Base-by-base conservation (phyloP, 768 basidiomycete genomes). In the Dacryopinax spathularia region DNA sequence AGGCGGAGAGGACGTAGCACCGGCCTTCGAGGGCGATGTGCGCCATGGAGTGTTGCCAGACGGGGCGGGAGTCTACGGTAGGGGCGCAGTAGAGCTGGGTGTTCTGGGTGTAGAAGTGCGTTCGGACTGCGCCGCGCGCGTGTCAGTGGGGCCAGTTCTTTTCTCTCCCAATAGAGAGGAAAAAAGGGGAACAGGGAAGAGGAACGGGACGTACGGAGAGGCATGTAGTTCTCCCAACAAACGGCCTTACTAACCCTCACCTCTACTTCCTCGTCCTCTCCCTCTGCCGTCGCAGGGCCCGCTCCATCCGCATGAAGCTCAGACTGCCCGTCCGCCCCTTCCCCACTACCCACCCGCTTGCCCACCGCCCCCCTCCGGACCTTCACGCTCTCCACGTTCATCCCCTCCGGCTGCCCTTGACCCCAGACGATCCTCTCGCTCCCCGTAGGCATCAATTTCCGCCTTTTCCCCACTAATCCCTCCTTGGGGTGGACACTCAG, bases 211-310 rank as follows among this genome's bases (percentile, higher is more conserved):
- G 56, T 64, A 83, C 82, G 69, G 63, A 85, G 69, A 20, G 85
- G 85, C 83, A 85, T 84, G 65, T 84, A 84, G 68, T 86, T 85
- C 65, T 86, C 85, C 85, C 84, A 85, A 61, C 37, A 61, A n/a
- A 60, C 48, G 20, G 48, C 22, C 13, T 10, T 20, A 29, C 48
- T 56, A 9, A 56, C 25, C 29, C 48, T 3, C 13, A 20, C 48
- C 29, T 56, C 5, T 15, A 56, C 36, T 10, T 37, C 48, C 18
- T 44, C 43, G 9, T 9, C 43, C 7, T 44, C 43, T 20, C 22
- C 43, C 43, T 44, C 43, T 15, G n/a, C n/a, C n/a, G n/a, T n/a
- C n/a, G n/a, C n/a, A n/a, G n/a, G n/a, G n/a, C n/a, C n/a, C n/a
- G n/a, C n/a, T n/a, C n/a, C n/a, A n/a, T n/a, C n/a, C n/a, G n/a